These are phyloP conservation scores for Pleurotus citrinopileatus DNA, from an alignment of 768 basidiomycete species.

Conservation along the genomic window DNA sequence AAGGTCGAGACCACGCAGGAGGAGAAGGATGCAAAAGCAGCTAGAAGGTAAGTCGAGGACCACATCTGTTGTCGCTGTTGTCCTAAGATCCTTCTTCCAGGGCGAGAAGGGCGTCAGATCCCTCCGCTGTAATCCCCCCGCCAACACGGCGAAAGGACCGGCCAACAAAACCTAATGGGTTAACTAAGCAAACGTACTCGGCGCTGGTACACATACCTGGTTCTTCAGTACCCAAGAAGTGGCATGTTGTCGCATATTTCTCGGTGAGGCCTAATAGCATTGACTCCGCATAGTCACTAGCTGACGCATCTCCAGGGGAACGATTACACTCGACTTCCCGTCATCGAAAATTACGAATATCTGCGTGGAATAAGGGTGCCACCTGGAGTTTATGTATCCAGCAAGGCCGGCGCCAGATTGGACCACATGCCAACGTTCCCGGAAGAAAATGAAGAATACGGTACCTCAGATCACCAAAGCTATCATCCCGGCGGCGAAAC, in stretches of 20 bases:
- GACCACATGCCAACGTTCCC: constrained; percentile 45
- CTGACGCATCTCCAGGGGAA: constrained; percentile 42
- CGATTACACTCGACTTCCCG: constrained; percentile 68
- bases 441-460: constrained; percentile 39
- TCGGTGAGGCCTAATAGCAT: constrained; percentile 41
- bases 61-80: not conserved
- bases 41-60: constrained; percentile 41
- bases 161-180: constrained; percentile 55
- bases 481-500: constrained; percentile 3
- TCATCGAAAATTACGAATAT: constrained; percentile 73
- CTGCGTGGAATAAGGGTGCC: constrained; percentile 67
- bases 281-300: not conserved
- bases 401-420: constrained; percentile 45
- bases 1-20: constrained; percentile 58
- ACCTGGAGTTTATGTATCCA: constrained; percentile 69
- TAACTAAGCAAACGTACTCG: constrained; percentile 67
- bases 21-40: constrained; percentile 57
- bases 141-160: constrained; percentile 54
- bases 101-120: constrained; percentile 44
- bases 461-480: constrained; percentile 24
- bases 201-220: constrained; percentile 50
- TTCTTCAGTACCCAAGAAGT: constrained; percentile 42
- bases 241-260: constrained; percentile 79
- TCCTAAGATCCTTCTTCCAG: constrained; percentile 20
- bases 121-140: constrained; percentile 37